Conservation (phyloP, 164 flowering plant genomes). For the Sedum album region DNA sequence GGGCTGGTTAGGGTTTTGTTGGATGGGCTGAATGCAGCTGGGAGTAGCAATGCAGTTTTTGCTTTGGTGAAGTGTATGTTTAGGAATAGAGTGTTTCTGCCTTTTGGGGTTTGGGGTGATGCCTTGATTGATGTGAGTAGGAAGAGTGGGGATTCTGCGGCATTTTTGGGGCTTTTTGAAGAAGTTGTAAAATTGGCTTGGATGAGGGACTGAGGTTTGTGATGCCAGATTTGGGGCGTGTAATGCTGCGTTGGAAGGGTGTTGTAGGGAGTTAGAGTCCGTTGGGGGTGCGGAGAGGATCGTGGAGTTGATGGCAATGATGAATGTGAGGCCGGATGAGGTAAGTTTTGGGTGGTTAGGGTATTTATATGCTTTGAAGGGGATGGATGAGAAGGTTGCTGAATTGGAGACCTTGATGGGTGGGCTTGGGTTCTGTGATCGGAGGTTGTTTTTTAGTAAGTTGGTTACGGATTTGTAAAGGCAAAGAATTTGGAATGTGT, state of each 20-base stretch:
- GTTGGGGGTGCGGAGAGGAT: conserved; percentile 74
- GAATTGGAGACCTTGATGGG: conserved; percentile 57
- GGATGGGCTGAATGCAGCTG: conserved; percentile 41
- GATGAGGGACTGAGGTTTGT: conserved; percentile 69
- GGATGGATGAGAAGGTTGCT: conserved; percentile 47
- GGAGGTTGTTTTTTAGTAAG: conserved; percentile 29
- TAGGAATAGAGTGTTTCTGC: conserved; percentile 62
- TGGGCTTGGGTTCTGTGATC: conserved; percentile 40
- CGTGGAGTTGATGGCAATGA: conserved; percentile 61
- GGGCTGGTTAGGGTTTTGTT: conserved; percentile 41
- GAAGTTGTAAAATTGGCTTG: conserved; percentile 63
- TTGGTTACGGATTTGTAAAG: conserved; percentile 73
- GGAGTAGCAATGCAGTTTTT: conserved; percentile 66
- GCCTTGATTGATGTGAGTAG: conserved; percentile 55
- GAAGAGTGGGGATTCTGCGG: conserved; percentile 46
- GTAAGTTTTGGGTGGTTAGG: conserved; percentile 68
- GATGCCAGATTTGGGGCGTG: conserved; percentile 64
- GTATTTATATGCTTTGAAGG: conserved; percentile 77
- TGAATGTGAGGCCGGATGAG: conserved; percentile 69
- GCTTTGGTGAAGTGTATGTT: conserved; percentile 66
- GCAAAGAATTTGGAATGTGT: conserved; percentile 46
- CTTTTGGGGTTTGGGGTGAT: conserved; percentile 65
- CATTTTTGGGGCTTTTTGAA: conserved; percentile 52
- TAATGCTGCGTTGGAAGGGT: conserved; percentile 84
- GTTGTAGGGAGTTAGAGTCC: conserved; percentile 65